phyloP scores from a whole-genome alignment of 768 basidiomycete genomes.

The Boletales sp. region DNA sequence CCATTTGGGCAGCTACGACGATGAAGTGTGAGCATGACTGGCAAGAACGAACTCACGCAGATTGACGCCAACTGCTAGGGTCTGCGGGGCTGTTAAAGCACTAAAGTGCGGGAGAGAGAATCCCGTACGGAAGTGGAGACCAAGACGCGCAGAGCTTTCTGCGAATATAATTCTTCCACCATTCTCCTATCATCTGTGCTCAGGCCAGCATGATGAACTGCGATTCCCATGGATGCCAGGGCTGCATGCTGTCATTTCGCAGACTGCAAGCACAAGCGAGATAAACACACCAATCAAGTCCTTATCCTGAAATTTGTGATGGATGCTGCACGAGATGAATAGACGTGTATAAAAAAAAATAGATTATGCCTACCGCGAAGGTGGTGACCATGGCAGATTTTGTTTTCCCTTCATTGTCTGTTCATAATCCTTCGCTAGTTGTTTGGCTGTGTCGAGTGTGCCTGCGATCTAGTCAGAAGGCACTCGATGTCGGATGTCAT shows the following conservation, averaged over 20 bases:
- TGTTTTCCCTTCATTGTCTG: constrained; percentile 48
- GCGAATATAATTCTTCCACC: constrained; percentile 72
- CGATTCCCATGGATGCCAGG: constrained; percentile 72
- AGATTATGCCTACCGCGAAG: constrained; percentile 41
- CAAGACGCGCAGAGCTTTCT: constrained; percentile 60
- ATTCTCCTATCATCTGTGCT: constrained; percentile 64
- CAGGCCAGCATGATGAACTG: constrained; percentile 91
- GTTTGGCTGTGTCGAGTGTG: constrained; percentile 67
- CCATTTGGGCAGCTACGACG: constrained; percentile 78
- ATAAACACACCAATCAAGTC: constrained; percentile 44
- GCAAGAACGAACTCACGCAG: constrained; percentile 55
- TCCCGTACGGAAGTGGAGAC: constrained; percentile 77
- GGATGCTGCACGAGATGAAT: constrained; percentile 40
- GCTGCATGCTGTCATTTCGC: constrained; percentile 34
- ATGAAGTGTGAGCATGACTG: background rate
- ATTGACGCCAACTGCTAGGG: constrained; percentile 94
- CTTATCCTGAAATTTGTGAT: constrained; percentile 62
- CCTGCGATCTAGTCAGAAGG: constrained; percentile 33
- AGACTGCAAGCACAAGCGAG: background rate
- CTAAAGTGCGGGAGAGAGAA: background rate
- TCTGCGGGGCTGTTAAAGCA: constrained; percentile 44
- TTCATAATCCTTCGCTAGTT: constrained; percentile 68
- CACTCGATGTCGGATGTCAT: background rate
- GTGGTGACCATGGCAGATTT: constrained; percentile 65
- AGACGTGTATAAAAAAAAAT: background rate